A percentile compares a stretch with the other conserved stretches of the same genome.
These are phyloP conservation scores for Candida labiduridarum DNA, from an alignment of 1,139 yeast genomes.

Conservation along the genomic window DNA sequence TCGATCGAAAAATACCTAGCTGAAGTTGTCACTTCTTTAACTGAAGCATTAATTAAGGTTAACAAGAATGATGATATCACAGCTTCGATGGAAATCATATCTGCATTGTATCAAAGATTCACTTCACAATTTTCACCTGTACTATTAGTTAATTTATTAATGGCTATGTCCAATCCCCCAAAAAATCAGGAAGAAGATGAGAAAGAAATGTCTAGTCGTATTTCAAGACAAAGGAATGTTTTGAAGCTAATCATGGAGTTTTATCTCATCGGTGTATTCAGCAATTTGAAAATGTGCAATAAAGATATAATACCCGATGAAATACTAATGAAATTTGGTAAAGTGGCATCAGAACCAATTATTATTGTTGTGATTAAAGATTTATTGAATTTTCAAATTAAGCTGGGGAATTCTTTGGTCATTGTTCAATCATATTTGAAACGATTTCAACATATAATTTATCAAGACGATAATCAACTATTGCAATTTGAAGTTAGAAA, in stretches of 20 bases:
- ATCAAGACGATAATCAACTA: conserved; percentile 15
- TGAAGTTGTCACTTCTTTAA: conserved; percentile 65
- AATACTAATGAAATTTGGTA: conserved; percentile 22
- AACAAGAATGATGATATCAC: conserved; percentile 59
- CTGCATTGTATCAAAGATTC: conserved; percentile 81
- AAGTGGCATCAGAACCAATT: conserved; percentile 36
- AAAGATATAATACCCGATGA: conserved; percentile 28
- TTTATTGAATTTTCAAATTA: conserved; percentile 50
- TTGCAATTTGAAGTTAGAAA: conserved; percentile 17
- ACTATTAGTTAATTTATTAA: conserved; percentile 51
- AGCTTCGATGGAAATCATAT: conserved; percentile 68
- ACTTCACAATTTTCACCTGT: conserved; percentile 52
- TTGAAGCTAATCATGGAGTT: conserved; percentile 64
- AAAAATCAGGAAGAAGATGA: conserved; percentile 27
- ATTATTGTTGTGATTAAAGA: conserved; percentile 56
- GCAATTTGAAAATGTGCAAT: conserved; percentile 38
- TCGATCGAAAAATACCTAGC: conserved; percentile 77
- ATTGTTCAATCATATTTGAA: conserved; percentile 55
- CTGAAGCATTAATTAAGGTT: conserved; percentile 63
- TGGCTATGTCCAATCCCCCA: conserved; percentile 44
- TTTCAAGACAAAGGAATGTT: conserved; percentile 50
- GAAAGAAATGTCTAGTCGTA: conserved; percentile 47
- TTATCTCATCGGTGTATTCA: conserved; percentile 60
- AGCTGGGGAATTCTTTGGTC: conserved; percentile 48
- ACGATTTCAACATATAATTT: conserved; percentile 40